Base-by-base conservation (phyloP, 225 moss, liverwort and hornwort genomes). In the Sphagnum contortum region DNA sequence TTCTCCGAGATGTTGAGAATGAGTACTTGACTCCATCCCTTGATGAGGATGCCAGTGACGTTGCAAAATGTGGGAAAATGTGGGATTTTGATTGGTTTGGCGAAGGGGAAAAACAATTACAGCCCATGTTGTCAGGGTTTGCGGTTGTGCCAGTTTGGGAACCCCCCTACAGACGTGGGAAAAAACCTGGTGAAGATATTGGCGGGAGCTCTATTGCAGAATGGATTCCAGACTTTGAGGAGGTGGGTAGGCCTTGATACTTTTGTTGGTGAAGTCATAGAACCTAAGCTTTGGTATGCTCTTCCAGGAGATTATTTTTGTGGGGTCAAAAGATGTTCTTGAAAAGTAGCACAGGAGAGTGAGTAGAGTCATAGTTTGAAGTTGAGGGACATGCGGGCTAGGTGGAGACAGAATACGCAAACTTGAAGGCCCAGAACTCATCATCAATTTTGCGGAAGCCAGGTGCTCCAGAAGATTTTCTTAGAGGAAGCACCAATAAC, bases 11-110 rank as follows among this genome's bases (percentile, higher is more conserved):
- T 68, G 76, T 93, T 59, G 90, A 83, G 73, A 72, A 81, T 14
- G 80, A 87, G 64, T 93, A 86, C 69, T 76, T 98, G 8, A 77
- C 81, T 71, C 87, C 90, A 61, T 75, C 75, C 66, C 77, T 98
- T 47, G 88, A 92, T 68, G 83, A 81, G 14, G 85, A 83, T 48
- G 79, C 79, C 62, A 83, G 82, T 69, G 89, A 87, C 73, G 90
- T 81, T 56, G 47, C 67, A 12, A 63, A 70, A 29, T 83, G 87
- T 78, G 96, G 96, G 76, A 92, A 89, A 66, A 73, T 78, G 74
- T 98, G 96, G 96, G 92, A 98, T 64, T 93, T 98, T 70, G 90
- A 98, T 70, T 98, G 96, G 96, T 91, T 93, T 80, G 83, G 80
- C 60, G 88, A 98, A 72, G 92, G 96, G 68, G 59, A 64, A 71